Evolutionary conservation across 495 filamentous ascomycete genomes (phyloP).

Genomic region (Chaetomium tenue): DNA sequence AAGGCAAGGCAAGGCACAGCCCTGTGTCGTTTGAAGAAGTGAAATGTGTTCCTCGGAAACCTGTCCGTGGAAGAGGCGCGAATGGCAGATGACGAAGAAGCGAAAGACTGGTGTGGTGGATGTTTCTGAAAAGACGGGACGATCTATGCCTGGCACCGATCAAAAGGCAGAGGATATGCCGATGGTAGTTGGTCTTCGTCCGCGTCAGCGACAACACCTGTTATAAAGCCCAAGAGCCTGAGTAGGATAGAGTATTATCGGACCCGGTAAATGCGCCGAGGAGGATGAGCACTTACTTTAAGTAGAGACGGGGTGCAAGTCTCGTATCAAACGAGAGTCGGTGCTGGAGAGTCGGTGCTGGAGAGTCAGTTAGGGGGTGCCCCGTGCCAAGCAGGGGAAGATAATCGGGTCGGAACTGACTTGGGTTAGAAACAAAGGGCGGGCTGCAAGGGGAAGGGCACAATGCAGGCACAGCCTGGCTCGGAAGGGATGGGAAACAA

Average conservation of each 20-base stretch:
- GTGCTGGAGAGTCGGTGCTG: background rate
- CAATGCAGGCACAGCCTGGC: conserved; percentile 24
- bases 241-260: conserved; percentile 9
- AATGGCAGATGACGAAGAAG: conserved; percentile 28
- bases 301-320: conserved; percentile 11
- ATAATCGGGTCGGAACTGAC: conserved; percentile 6
- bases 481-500: conserved; percentile 10
- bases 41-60: conserved; percentile 22
- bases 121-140: conserved; percentile 39
- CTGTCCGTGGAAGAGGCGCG: conserved; percentile 23
- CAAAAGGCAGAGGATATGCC: conserved; percentile 23
- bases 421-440: conserved; percentile 7
- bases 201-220: conserved; percentile 14
- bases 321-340: conserved; percentile 14
- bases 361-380: conserved; percentile 7
- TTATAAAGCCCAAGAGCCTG: conserved; percentile 14
- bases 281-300: conserved; percentile 19
- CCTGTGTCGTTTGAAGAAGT: conserved; percentile 29
- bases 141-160: conserved; percentile 36
- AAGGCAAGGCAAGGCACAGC: conserved; percentile 42
- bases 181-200: conserved; percentile 16
- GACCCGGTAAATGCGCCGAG: background rate
- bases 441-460: background rate
- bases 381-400: conserved; percentile 19
- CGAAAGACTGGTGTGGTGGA: conserved; percentile 14